Evolutionary conservation across 768 basidiomycete genomes (phyloP).

Genomic region (Lactifluus echinatus): DNA sequence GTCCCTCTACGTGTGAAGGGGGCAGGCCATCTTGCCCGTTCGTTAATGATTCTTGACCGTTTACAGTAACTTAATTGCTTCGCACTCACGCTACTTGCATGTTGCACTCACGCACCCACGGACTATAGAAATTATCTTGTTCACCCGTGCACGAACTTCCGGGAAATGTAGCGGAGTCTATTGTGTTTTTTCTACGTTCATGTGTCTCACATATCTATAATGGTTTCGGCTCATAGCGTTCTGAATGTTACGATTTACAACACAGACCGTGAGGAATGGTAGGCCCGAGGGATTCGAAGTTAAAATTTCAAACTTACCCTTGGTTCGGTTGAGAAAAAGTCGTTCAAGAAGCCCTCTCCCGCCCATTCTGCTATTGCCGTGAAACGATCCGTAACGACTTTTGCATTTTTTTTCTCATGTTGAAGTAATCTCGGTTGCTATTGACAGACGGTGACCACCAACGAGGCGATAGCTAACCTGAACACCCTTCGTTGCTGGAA

Average conservation of each 20-base stretch:
- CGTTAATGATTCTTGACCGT: slow-evolving; percentile 4
- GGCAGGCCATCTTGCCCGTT: not conserved
- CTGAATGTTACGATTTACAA: not conserved
- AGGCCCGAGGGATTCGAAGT: not conserved
- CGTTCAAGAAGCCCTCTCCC: not conserved
- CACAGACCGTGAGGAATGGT: not conserved
- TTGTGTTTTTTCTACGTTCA: not conserved
- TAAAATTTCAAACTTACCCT: not conserved
- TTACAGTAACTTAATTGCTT: not conserved
- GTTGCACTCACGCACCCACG: slow-evolving; percentile 1
- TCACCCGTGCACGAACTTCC: not conserved
- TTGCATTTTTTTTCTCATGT: not conserved
- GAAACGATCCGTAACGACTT: not conserved
- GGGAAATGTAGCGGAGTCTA: not conserved
- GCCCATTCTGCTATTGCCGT: not conserved
- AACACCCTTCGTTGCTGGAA: too few relatives aligned
- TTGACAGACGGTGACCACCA: not conserved
- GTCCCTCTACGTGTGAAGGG: not conserved
- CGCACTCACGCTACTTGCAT: too few relatives aligned
- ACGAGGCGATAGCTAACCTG: too few relatives aligned
- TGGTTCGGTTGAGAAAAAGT: not conserved
- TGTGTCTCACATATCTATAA: slow-evolving; percentile 2
- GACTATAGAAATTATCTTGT: not conserved
- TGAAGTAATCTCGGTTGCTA: not conserved
- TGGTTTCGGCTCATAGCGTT: not conserved